Evolutionary conservation across 768 basidiomycete genomes (phyloP).

Genomic region (Daedalea quercina): DNA sequence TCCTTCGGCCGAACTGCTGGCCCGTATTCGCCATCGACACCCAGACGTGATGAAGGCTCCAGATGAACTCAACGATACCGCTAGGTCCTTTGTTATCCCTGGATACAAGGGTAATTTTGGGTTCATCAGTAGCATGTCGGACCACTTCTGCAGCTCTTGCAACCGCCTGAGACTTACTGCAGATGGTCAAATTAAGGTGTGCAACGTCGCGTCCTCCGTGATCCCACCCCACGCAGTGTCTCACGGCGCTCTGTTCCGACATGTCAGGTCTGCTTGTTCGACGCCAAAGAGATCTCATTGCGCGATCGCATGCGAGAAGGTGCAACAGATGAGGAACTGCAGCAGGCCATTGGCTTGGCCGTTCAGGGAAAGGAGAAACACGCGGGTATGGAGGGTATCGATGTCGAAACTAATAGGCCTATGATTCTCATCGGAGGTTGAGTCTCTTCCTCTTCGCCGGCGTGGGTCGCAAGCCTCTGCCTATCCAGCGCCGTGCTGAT

Average conservation of each 20-base stretch:
- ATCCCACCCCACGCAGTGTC: background rate
- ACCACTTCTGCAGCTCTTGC: slow-evolving; percentile 85
- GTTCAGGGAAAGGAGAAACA: slow-evolving; percentile 69
- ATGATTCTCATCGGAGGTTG: slow-evolving; percentile 96
- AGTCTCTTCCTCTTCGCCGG: slow-evolving; percentile 33
- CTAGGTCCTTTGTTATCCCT: slow-evolving; percentile 70
- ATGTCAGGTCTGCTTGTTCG: slow-evolving; percentile 72
- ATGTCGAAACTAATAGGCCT: slow-evolving; percentile 70
- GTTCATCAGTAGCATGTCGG: slow-evolving; percentile 94
- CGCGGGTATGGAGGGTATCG: slow-evolving; percentile 77
- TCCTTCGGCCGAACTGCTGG: slow-evolving; percentile 60
- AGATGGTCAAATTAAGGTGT: slow-evolving; percentile 84
- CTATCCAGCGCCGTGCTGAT: background rate
- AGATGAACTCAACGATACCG: slow-evolving; percentile 77
- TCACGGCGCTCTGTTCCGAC: background rate
- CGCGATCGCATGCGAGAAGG: slow-evolving; percentile 67
- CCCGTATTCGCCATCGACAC: slow-evolving; percentile 39
- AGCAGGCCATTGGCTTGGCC: slow-evolving; percentile 55
- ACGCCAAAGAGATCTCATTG: slow-evolving; percentile 76
- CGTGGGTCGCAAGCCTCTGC: slow-evolving; percentile 4
- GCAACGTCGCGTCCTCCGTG: background rate
- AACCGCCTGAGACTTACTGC: slow-evolving; percentile 83
- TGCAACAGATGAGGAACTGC: slow-evolving; percentile 55
- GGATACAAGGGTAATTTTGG: slow-evolving; percentile 66
- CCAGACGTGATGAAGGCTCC: slow-evolving; percentile 47